Conservation (phyloP, 306 rosid species). For the Luffa acutangula region DNA sequence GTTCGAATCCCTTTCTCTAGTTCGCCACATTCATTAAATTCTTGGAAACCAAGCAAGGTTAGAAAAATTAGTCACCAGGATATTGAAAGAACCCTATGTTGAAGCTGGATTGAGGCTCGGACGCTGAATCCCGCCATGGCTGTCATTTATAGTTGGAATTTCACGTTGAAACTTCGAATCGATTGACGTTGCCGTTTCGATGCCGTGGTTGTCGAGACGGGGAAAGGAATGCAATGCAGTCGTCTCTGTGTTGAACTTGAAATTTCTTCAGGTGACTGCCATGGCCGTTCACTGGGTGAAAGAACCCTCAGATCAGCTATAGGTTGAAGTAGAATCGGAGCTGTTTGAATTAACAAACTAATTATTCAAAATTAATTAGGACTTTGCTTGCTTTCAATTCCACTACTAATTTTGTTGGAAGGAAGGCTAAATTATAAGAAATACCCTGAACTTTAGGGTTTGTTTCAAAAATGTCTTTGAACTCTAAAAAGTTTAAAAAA, state of each 20-base stretch:
- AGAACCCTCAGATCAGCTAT: too few relatives aligned
- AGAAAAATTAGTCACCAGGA: slow-evolving; percentile 32
- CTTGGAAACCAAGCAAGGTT: slow-evolving; percentile 13
- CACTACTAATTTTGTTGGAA: too few relatives aligned
- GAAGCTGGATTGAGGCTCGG: slow-evolving; percentile 36
- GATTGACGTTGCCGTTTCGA: not conserved
- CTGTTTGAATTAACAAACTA: too few relatives aligned
- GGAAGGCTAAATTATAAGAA: too few relatives aligned
- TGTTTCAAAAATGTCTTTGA: too few relatives aligned
- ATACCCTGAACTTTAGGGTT: too few relatives aligned
- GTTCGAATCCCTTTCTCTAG: not conserved
- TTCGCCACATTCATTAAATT: not conserved
- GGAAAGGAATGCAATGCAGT: not conserved
- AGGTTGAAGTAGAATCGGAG: too few relatives aligned
- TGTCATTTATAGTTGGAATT: slow-evolving; percentile 22
- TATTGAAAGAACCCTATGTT: slow-evolving; percentile 18
- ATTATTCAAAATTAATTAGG: too few relatives aligned
- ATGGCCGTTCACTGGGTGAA: not conserved
- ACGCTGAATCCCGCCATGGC: slow-evolving; percentile 33
- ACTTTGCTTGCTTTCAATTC: too few relatives aligned
- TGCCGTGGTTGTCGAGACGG: not conserved
- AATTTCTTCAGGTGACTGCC: not conserved
- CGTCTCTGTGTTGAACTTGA: not conserved
- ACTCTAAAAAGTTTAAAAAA: too few relatives aligned
- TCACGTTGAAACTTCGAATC: not conserved